Evolutionary conservation across 148 eudicot species (phyloP).

Genomic region (Rhododendron kiyosumense): DNA sequence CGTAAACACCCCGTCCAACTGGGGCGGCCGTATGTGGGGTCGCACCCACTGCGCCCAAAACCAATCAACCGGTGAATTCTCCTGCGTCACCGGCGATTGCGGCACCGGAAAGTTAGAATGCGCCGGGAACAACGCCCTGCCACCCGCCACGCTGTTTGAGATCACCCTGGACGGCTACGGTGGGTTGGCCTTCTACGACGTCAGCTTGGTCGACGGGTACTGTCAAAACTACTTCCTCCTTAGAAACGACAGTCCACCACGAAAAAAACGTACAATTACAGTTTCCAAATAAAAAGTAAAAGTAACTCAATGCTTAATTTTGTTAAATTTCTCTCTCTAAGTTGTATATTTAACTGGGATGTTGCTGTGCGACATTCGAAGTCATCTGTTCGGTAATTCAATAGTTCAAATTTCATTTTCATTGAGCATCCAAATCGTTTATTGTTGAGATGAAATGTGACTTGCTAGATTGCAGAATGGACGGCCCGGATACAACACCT

Average conservation of each 20-base stretch:
- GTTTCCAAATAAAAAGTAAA: no score
- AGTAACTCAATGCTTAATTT: no score
- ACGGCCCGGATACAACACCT: no score
- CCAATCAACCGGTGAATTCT: conserved; percentile 38
- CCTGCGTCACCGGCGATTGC: conserved; percentile 74
- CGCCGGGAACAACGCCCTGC: conserved; percentile 41
- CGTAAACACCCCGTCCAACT: conserved; percentile 33
- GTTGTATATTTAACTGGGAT: no score
- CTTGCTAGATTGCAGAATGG: no score
- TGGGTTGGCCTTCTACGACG: conserved; percentile 66
- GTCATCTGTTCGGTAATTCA: no score
- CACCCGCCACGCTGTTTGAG: conserved; percentile 70
- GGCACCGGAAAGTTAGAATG: conserved; percentile 58
- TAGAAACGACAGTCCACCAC: no score
- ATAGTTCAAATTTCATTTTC: no score
- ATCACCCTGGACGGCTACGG: conserved; percentile 48
- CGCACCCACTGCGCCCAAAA: conserved; percentile 52
- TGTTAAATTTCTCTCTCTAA: no score
- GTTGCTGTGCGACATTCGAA: no score
- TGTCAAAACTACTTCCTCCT: neutral
- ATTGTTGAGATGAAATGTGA: no score
- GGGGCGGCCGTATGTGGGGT: conserved; percentile 87
- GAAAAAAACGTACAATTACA: no score
- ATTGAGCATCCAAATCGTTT: accelerated
- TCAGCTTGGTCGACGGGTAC: conserved; percentile 80